Percentiles rank a stretch among this genome's conserved stretches.
phyloP scores from a whole-genome alignment of 192 early-diverging fungal species.

The Coemansia umbellata region DNA sequence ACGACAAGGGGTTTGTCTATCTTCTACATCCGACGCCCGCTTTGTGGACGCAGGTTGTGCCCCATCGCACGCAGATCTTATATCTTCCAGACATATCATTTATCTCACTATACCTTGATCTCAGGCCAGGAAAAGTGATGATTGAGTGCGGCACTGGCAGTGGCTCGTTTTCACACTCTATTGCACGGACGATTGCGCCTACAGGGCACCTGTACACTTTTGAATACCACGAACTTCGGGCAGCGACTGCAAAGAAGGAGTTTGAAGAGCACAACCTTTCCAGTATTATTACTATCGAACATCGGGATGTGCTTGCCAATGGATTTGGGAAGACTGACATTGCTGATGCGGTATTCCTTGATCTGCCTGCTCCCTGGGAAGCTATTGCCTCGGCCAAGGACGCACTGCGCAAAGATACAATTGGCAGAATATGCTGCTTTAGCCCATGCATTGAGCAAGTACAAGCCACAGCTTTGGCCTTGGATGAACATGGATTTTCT shows the following conservation, averaged over 20 bases:
- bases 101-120: conserved; percentile 73
- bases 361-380: conserved; percentile 96
- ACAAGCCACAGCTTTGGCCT: conserved; percentile 65
- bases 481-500: conserved; percentile 83
- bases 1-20: conserved; percentile 72
- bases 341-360: conserved; percentile 91
- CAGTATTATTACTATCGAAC: conserved; percentile 65
- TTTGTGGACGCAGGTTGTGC: conserved; percentile 88
- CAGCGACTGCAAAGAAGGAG: conserved; percentile 62
- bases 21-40: conserved; percentile 91
- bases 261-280: conserved; percentile 74
- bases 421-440: conserved; percentile 90
- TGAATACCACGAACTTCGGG: conserved; percentile 87
- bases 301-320: conserved; percentile 71
- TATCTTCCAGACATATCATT: conserved; percentile 95
- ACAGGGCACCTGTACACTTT: conserved; percentile 88
- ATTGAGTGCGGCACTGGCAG: conserved; percentile 93
- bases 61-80: conserved; percentile 95
- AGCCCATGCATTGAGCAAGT: conserved; percentile 98
- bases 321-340: conserved; percentile 75
- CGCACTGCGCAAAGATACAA: conserved; percentile 73
- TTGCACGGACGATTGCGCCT: conserved; percentile 83
- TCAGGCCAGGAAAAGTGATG: conserved; percentile 79
- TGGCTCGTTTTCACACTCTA: conserved; percentile 97
- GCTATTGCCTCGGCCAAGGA: conserved; percentile 80